phyloP scores from a whole-genome alignment of 257 asterid genomes.

The Striga asiatica region DNA sequence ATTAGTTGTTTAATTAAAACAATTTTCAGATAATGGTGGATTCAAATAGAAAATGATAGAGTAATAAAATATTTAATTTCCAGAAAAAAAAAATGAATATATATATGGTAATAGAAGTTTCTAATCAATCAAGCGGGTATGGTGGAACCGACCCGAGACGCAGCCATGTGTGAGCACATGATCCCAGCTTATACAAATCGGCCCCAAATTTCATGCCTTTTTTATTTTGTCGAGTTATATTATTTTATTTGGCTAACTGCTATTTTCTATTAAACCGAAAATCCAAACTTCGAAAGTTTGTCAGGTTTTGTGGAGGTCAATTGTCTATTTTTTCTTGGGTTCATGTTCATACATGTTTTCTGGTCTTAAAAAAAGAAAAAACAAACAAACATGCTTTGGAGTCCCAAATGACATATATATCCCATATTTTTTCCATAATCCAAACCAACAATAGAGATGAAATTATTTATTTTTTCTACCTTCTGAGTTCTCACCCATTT shows the following conservation, averaged over 20 bases:
- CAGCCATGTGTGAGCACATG: constrained; percentile 22
- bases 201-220: constrained; percentile 5
- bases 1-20: too few species aligned
- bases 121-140: constrained; percentile 17
- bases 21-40: too few species aligned
- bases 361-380: too few species aligned
- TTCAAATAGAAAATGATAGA: too few species aligned
- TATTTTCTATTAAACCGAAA: neutral
- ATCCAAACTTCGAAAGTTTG: neutral
- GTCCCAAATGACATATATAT: too few species aligned
- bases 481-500: too few species aligned
- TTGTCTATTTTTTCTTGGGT: neutral
- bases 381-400: too few species aligned
- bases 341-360: neutral
- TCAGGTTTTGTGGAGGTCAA: constrained; percentile 10
- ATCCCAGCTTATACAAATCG: constrained; percentile 11
- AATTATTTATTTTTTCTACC: too few species aligned
- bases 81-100: too few species aligned
- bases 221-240: neutral
- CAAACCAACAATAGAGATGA: too few species aligned
- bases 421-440: too few species aligned
- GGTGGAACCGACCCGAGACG: constrained; percentile 30
- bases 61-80: too few species aligned
- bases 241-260: neutral
- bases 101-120: neutral